Evolutionary conservation across 108 stramenopile genomes (phyloP).

Genomic region (Nannochloropsis gaditana): DNA sequence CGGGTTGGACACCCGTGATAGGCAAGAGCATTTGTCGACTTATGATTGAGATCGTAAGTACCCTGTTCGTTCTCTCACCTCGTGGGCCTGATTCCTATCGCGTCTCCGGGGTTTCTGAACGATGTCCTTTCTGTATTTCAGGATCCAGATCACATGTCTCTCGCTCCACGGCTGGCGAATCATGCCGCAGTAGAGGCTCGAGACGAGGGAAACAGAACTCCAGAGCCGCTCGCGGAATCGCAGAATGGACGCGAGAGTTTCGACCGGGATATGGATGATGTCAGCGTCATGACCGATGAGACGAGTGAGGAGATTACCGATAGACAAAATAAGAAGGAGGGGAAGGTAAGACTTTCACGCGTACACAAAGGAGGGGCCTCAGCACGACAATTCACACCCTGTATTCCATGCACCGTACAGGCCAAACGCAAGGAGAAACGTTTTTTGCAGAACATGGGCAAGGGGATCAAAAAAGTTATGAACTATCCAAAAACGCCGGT

Average conservation of each 20-base stretch:
- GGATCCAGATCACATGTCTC: constrained; percentile 2
- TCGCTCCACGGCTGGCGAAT: not conserved
- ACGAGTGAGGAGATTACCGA: not conserved
- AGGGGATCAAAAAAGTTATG: not conserved
- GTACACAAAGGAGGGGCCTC: not conserved
- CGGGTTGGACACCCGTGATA: not conserved
- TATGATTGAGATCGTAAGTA: constrained; percentile 11
- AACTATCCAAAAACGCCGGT: not conserved
- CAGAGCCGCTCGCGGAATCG: not conserved
- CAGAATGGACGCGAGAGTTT: not conserved
- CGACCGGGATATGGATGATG: constrained; percentile 8
- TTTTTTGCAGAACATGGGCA: constrained; percentile 20
- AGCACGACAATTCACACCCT: not conserved
- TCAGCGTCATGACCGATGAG: constrained; percentile 8
- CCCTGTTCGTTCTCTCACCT: not conserved
- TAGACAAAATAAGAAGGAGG: not conserved
- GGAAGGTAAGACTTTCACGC: not conserved
- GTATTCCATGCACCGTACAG: not conserved
- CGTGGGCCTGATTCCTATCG: not conserved
- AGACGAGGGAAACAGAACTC: not conserved
- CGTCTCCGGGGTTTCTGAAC: not conserved
- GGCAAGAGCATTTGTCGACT: not conserved
- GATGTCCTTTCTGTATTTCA: not conserved
- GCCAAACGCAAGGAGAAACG: constrained; percentile 4
- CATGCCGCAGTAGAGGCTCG: not conserved